These are phyloP conservation scores for Pestalotiopsis sp. DNA, from an alignment of 2,329 filamentous ascomycete genomes.

Conservation along the genomic window DNA sequence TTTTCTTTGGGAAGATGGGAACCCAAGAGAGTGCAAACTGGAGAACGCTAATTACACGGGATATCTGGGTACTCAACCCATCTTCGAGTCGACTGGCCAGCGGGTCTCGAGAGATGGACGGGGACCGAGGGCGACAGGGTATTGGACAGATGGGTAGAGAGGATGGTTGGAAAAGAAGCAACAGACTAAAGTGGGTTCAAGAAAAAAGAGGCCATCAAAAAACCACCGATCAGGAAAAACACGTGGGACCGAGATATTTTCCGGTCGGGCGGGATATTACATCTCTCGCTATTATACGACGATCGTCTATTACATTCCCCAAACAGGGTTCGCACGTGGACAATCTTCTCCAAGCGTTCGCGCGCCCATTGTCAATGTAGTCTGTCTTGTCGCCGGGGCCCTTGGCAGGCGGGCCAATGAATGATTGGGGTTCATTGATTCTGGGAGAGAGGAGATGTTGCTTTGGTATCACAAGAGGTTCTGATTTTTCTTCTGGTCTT, in stretches of 20 bases:
- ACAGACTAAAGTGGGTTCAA: not conserved
- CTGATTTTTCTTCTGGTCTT: too few species aligned
- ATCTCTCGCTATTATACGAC: constrained; percentile 1
- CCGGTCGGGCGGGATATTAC: constrained; percentile 10
- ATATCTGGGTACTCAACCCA: not conserved
- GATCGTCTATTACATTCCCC: constrained; percentile 7
- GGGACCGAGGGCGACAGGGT: not conserved
- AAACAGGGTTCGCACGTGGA: constrained; percentile 1
- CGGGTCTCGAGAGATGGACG: not conserved
- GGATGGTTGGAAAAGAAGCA: not conserved
- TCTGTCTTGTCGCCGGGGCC: not conserved
- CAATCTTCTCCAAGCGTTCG: constrained; percentile 1
- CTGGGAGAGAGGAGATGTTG: not conserved
- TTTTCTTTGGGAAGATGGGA: not conserved
- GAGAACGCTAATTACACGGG: not conserved
- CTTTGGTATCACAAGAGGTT: not conserved
- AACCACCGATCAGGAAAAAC: not conserved
- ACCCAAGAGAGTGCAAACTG: not conserved
- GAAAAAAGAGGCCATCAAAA: not conserved
- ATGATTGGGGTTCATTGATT: not conserved
- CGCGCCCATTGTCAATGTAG: not conserved
- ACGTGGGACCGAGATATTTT: constrained; percentile 10
- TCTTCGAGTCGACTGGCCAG: not conserved
- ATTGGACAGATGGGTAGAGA: not conserved
- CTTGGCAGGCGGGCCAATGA: not conserved